Evolutionary conservation across 1,139 yeast genomes (phyloP), one percentile per base, ranked within the genome.

Genomic region (Hansenula sp.): DNA sequence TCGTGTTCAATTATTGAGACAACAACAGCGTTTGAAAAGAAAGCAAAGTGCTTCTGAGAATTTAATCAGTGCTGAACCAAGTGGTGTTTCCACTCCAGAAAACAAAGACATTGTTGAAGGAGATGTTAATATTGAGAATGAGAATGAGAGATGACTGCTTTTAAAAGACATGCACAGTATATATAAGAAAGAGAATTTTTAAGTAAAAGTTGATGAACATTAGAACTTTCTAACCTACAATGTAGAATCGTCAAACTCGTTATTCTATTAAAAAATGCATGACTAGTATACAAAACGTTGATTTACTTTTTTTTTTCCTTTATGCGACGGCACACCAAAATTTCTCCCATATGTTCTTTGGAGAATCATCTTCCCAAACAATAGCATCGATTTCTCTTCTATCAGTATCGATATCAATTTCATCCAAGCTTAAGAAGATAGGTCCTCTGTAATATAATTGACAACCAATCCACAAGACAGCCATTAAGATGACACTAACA

Each of bases 331-430:
- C 39, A 16, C 46, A 46, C 64, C 62, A 59, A 32, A 57, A 50
- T 41, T 74, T 77, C 39, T 70, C 77, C 79, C 82, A 74, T 16
- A 71, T 39, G 43, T 66, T 73, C 44, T 60, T 69, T 38, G 80
- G 79, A 10, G 55, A 58, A 10, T 61, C 68, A 4, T 71, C 76
- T 43, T 73, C 80, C 72, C 77, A 74, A 18, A 67, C 65, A 16
- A 65, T 65, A 22, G 72, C 77, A 43, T 77, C 84, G 36, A 74
- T 63, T 43, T 73, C 78, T 54, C 82, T 69, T 46, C 79, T 79
- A 41, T 82, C 84, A 17, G 76, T 61, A 46, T 77, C 82, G 39
- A 79, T 75, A 55, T 79, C 85, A 52, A 81, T 73, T 37, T 80
- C 78, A 37, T 73, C 80, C 36, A 73, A 44, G 4, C 73, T 67